Conservation (phyloP, 306 rosid genomes). For the Hylodesmum podocarpum region DNA sequence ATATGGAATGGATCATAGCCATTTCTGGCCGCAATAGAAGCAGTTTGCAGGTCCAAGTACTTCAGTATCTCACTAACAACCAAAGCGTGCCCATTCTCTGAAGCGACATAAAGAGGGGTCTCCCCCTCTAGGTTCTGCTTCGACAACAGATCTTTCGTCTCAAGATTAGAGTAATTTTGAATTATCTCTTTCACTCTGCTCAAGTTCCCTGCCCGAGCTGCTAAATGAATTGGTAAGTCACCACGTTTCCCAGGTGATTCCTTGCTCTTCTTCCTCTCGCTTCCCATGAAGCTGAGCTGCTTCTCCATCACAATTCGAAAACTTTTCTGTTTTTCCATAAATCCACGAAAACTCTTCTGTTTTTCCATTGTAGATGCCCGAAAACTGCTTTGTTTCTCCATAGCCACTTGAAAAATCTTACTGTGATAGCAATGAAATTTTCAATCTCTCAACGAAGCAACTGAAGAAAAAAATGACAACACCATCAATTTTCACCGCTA, state of each 20-base stretch:
- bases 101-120: constrained; percentile 86
- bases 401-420: constrained; percentile 6
- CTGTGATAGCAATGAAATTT: neutral
- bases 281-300: constrained; percentile 40
- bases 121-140: constrained; percentile 86
- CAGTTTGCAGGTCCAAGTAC: constrained; percentile 75
- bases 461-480: neutral
- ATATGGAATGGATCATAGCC: constrained; percentile 89
- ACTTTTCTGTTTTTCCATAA: constrained; percentile 72
- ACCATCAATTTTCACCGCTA: constrained; percentile 8
- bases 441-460: constrained; percentile 2
- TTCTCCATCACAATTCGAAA: constrained; percentile 53
- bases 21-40: constrained; percentile 76
- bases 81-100: constrained; percentile 72
- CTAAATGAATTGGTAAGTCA: constrained; percentile 63
- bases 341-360: constrained; percentile 81
- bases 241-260: constrained; percentile 62
- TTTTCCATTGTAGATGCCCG: constrained; percentile 54
- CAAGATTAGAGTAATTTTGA: constrained; percentile 44
- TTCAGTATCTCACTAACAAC: constrained; percentile 77
- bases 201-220: constrained; percentile 75
- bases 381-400: constrained; percentile 42
- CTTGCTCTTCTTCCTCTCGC: constrained; percentile 53
- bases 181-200: constrained; percentile 61
- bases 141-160: constrained; percentile 53